These are phyloP conservation scores for Scenedesmus sp. DNA, from an alignment of 163 green algal genomes.

Conservation along the genomic window DNA sequence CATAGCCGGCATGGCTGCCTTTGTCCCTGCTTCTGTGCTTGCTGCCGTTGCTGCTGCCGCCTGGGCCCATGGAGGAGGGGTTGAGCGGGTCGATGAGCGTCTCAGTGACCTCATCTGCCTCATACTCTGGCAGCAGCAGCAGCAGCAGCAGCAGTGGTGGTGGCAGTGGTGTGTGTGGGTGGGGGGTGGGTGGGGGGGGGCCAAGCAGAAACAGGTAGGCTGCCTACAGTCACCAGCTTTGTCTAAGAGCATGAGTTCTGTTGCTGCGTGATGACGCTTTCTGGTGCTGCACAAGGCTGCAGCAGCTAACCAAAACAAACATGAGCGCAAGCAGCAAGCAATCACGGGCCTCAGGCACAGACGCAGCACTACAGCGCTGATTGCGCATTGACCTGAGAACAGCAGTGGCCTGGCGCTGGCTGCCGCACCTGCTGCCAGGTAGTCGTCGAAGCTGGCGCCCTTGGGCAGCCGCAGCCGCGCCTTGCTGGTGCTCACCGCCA, in stretches of 20 bases:
- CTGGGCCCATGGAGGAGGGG: background rate
- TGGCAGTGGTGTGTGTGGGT: background rate
- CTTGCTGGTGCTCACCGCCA: slow-evolving; percentile 67
- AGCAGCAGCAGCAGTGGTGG: background rate
- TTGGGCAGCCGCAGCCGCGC: slow-evolving; percentile 56
- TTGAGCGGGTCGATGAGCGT: slow-evolving; percentile 55
- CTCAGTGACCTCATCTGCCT: slow-evolving; percentile 63
- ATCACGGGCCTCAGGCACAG: too few species aligned
- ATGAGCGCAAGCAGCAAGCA: too few species aligned
- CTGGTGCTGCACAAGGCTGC: too few species aligned
- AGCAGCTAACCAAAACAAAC: too few species aligned
- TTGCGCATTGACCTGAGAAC: too few species aligned
- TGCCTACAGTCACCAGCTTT: too few species aligned
- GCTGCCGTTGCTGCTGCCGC: background rate
- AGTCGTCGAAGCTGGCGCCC: slow-evolving; percentile 69
- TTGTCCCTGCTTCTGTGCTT: background rate
- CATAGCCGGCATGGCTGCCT: background rate
- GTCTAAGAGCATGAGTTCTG: too few species aligned
- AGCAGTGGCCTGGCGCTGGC: background rate
- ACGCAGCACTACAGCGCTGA: too few species aligned
- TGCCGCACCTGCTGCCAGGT: slow-evolving; percentile 59
- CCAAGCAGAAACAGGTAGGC: too few species aligned
- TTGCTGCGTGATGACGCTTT: too few species aligned
- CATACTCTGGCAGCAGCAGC: slow-evolving; percentile 29
- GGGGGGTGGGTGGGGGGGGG: too few species aligned